phyloP scores from a whole-genome alignment of 371 early-diverging fungal species.

The Mortierella sp. region DNA sequence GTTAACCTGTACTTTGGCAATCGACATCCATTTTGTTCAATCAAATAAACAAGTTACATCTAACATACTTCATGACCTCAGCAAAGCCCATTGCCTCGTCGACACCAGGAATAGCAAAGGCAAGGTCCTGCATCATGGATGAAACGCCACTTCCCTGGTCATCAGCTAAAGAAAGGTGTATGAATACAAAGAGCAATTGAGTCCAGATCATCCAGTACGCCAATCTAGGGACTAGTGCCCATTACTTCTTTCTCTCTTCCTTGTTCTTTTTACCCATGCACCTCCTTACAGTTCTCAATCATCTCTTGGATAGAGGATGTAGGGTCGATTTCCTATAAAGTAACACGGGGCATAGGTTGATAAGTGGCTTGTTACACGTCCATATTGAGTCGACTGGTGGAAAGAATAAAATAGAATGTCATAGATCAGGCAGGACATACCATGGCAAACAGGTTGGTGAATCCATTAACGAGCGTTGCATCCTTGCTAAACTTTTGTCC shows the following conservation, averaged over 20 bases:
- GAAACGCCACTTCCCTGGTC: conserved; percentile 86
- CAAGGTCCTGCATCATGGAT: conserved; percentile 94
- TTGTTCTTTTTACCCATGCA: not conserved
- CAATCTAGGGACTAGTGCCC: not conserved
- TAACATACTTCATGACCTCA: conserved; percentile 95
- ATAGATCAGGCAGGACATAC: conserved; percentile 55
- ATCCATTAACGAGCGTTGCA: conserved; percentile 95
- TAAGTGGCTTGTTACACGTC: not conserved
- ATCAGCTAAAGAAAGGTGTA: conserved; percentile 60
- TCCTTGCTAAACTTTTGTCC: conserved; percentile 98
- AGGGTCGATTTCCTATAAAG: conserved; percentile 95
- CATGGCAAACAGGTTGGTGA: conserved; percentile 96
- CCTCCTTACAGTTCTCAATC: conserved; percentile 84
- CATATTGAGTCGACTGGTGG: not conserved
- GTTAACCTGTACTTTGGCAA: not conserved
- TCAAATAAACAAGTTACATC: not conserved
- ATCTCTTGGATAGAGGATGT: conserved; percentile 96
- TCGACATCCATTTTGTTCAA: not conserved
- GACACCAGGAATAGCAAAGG: conserved; percentile 98
- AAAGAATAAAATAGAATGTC: not conserved
- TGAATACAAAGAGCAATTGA: not conserved
- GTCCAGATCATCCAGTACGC: not conserved
- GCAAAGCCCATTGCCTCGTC: conserved; percentile 99
- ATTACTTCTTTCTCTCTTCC: conserved; percentile 1
- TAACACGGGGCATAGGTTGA: not conserved